Conservation (phyloP, 352 stramenopile genomes). For the Globisporangium apiculatum region DNA sequence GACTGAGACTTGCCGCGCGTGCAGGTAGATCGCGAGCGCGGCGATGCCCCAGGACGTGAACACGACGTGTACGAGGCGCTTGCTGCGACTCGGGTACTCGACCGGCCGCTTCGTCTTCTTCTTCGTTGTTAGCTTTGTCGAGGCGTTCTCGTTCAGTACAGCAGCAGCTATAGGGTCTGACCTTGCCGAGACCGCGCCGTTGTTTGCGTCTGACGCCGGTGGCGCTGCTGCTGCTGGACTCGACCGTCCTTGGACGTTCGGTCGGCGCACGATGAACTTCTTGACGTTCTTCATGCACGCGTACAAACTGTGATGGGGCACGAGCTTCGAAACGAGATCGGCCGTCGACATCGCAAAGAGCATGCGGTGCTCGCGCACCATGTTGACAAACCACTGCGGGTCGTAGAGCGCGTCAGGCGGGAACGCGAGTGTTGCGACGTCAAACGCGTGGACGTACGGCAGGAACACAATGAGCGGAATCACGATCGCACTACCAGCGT, state of each 20-base stretch:
- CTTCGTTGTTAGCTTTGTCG: not conserved
- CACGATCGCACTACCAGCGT: constrained; percentile 18
- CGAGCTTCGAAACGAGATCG: constrained; percentile 15
- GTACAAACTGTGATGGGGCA: constrained; percentile 16
- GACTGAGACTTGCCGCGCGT: constrained; percentile 18
- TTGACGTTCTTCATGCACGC: constrained; percentile 17
- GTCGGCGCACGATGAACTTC: constrained; percentile 13
- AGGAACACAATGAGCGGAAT: constrained; percentile 17
- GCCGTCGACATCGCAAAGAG: constrained; percentile 14
- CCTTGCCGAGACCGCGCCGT: too few species aligned
- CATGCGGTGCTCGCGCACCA: constrained; percentile 17
- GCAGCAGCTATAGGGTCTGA: too few species aligned
- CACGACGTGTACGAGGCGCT: constrained; percentile 23
- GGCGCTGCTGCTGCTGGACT: not conserved
- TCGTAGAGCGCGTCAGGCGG: constrained; percentile 13
- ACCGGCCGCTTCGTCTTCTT: constrained; percentile 4
- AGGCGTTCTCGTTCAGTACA: too few species aligned
- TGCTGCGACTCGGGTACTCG: constrained; percentile 7
- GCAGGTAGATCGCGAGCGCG: constrained; percentile 24
- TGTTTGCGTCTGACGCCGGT: too few species aligned
- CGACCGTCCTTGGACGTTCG: not conserved
- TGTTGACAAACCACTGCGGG: constrained; percentile 17
- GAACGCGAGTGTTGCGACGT: constrained; percentile 6
- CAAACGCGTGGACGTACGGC: constrained; percentile 10
- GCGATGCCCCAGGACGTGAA: constrained; percentile 26